Conservation (phyloP, 768 basidiomycete species). For the Termitomyces eurrhizus region DNA sequence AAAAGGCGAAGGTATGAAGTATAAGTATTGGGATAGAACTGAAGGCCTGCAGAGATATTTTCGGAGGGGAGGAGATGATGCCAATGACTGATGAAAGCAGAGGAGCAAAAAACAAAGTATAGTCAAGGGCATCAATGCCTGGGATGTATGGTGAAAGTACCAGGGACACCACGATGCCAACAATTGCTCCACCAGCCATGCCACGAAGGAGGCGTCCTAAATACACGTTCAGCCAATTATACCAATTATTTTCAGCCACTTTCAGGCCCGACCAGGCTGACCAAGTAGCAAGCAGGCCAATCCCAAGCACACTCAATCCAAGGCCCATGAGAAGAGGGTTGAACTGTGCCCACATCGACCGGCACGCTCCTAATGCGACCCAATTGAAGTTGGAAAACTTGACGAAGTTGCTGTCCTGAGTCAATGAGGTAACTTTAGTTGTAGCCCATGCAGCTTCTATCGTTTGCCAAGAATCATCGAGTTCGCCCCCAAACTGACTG, state of each 20-base stretch:
- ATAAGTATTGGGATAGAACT: constrained; percentile 40
- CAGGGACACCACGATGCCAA: constrained; percentile 31
- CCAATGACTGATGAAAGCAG: constrained; percentile 44
- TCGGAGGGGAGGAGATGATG: constrained; percentile 37
- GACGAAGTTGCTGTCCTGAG: constrained; percentile 30
- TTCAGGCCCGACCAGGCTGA: constrained; percentile 50
- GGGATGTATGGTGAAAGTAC: constrained; percentile 30
- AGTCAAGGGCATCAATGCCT: constrained; percentile 49
- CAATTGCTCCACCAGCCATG: constrained; percentile 32
- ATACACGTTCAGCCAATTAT: constrained; percentile 35
- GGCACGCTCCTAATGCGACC: constrained; percentile 64
- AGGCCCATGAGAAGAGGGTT: constrained; percentile 71
- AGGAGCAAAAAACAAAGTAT: constrained; percentile 43
- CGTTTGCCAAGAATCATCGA: constrained; percentile 58
- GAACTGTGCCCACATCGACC: constrained; percentile 94
- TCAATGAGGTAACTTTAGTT: constrained; percentile 18
- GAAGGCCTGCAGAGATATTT: constrained; percentile 25
- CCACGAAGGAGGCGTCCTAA: constrained; percentile 30
- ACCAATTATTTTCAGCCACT: constrained; percentile 33
- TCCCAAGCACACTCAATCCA: constrained; percentile 60
- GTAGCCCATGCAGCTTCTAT: constrained; percentile 46
- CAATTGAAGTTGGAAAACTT: constrained; percentile 51
- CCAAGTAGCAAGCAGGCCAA: constrained; percentile 53
- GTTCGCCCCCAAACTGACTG: constrained; percentile 66
- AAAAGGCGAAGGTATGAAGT: constrained; percentile 73